Conservation (phyloP, 1,139 yeast genomes). For the Sugiyamaella neomexicana region DNA sequence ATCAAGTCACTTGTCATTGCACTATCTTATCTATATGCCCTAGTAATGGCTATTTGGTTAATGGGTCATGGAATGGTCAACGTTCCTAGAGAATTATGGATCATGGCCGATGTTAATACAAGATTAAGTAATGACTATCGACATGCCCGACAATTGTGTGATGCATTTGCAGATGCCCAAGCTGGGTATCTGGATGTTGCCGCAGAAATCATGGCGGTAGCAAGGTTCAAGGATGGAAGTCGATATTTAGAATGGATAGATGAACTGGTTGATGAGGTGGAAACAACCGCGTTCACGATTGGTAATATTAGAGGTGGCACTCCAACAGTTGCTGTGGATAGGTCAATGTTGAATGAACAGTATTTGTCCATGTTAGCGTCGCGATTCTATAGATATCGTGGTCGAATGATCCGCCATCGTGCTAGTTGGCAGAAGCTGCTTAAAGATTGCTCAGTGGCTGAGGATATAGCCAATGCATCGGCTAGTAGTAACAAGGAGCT, state of each 20-base stretch:
- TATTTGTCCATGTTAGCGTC: conserved; percentile 33
- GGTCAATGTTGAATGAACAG: conserved; percentile 33
- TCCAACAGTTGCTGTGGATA: conserved; percentile 28
- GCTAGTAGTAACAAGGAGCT: conserved; percentile 24
- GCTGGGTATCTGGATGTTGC: conserved; percentile 65
- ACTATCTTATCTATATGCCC: conserved; percentile 74
- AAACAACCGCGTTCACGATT: conserved; percentile 21
- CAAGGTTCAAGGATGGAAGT: conserved; percentile 41
- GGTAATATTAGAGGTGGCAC: conserved; percentile 21
- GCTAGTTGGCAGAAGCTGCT: conserved; percentile 45
- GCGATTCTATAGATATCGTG: conserved; percentile 32
- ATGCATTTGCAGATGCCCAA: conserved; percentile 63
- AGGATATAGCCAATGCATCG: conserved; percentile 37
- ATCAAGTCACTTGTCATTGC: conserved; percentile 73
- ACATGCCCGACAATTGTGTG: conserved; percentile 59
- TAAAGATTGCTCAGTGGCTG: conserved; percentile 42
- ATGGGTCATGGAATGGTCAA: conserved; percentile 80
- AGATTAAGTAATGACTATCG: conserved; percentile 51
- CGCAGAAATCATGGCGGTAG: conserved; percentile 56
- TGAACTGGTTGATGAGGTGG: conserved; percentile 36
- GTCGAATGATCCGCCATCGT: conserved; percentile 39
- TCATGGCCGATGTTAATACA: conserved; percentile 46
- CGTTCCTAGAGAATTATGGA: conserved; percentile 62
- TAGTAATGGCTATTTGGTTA: conserved; percentile 74
- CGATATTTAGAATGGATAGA: conserved; percentile 44